Conservation (phyloP, 257 asterid genomes). For the Solanum tarapatanum region DNA sequence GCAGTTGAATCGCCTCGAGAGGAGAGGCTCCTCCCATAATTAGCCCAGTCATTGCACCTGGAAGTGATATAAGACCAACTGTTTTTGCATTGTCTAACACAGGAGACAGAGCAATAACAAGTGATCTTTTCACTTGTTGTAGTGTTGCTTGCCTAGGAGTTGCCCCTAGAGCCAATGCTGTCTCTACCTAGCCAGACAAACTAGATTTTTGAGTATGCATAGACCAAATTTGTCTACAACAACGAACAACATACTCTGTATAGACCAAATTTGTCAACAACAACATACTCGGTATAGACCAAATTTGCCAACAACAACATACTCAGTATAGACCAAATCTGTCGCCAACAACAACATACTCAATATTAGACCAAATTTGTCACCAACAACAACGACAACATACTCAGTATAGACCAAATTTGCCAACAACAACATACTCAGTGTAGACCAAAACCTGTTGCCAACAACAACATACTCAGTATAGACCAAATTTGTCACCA, state of each 20-base stretch:
- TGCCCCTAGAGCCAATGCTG: constrained; percentile 89
- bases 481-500: background rate
- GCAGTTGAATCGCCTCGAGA: constrained; percentile 73
- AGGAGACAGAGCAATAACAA: constrained; percentile 78
- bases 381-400: too few species aligned
- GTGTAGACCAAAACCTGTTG: background rate
- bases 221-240: background rate
- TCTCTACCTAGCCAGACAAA: constrained; percentile 50
- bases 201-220: background rate
- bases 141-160: constrained; percentile 85
- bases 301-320: too few species aligned
- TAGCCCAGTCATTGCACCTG: constrained; percentile 97
- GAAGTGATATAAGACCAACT: constrained; percentile 76
- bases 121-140: constrained; percentile 79
- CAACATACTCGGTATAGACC: background rate
- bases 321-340: background rate
- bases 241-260: background rate
- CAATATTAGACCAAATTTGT: background rate
- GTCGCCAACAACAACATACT: background rate
- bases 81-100: constrained; percentile 89
- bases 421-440: too few species aligned
- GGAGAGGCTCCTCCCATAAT: constrained; percentile 99
- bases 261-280: background rate
- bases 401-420: too few species aligned
- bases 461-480: too few species aligned